Conservation (phyloP, 331 rosid genomes). For the Phaseolus coccineus region DNA sequence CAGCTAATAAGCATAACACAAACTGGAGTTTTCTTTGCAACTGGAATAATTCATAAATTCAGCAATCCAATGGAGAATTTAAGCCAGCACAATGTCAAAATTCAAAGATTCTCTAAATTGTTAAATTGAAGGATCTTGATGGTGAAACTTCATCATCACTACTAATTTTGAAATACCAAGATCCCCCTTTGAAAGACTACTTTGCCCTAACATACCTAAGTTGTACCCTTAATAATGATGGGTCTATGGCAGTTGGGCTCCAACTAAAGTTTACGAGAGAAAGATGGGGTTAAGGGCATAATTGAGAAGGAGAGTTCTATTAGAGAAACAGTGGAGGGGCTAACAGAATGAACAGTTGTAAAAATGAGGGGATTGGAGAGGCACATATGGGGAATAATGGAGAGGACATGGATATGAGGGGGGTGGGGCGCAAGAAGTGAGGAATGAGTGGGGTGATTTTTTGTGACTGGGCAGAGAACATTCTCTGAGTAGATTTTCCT, state of each 20-base stretch:
- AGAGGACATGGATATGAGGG: not conserved
- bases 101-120: not conserved
- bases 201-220: not conserved
- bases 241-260: not conserved
- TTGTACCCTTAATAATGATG: not conserved
- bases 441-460: not conserved
- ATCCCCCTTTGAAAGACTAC: constrained; percentile 7
- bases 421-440: not conserved
- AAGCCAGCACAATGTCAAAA: not conserved
- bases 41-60: not conserved
- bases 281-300: not conserved
- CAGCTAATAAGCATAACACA: constrained; percentile 18
- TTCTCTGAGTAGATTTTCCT: not conserved
- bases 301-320: not conserved
- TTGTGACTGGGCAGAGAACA: not conserved
- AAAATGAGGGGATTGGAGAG: not conserved
- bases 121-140: constrained; percentile 8
- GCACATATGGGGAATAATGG: not conserved
- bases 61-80: not conserved
- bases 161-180: not conserved
- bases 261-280: not conserved
- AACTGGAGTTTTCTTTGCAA: not conserved
- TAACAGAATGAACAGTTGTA: not conserved
- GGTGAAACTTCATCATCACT: constrained; percentile 10
- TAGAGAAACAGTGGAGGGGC: not conserved